Percentiles rank a stretch among this genome's conserved stretches.
Evolutionary conservation across 345 rosid species (phyloP).

Genomic region (Salix purpurea): DNA sequence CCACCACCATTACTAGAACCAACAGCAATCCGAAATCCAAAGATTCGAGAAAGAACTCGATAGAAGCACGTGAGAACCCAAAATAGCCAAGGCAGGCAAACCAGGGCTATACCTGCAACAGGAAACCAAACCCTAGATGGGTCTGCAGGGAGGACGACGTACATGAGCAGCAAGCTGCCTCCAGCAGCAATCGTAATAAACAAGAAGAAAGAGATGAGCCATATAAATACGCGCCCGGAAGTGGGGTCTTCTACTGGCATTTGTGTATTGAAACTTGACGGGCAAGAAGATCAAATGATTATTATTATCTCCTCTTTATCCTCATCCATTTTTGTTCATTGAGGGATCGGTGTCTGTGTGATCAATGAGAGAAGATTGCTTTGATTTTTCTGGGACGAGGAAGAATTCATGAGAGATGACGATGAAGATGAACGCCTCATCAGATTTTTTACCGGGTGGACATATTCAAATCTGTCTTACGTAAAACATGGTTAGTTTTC

Average conservation of each 20-base stretch:
- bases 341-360: background rate
- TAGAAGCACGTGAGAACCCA: conserved; percentile 60
- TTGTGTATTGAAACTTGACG: conserved; percentile 2
- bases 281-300: background rate
- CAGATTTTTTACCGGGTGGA: conserved; percentile 20
- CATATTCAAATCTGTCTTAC: conserved; percentile 33
- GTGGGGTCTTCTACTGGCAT: conserved; percentile 71
- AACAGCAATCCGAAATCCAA: conserved; percentile 51
- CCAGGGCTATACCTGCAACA: conserved; percentile 51
- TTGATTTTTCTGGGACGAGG: background rate
- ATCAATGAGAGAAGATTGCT: background rate
- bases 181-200: conserved; percentile 45
- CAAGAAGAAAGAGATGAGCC: conserved; percentile 49
- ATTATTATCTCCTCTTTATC: conserved; percentile 7
- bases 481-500: conserved; percentile 28
- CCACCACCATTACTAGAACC: conserved; percentile 30
- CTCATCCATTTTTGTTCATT: conserved; percentile 18
- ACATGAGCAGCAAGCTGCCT: conserved; percentile 55
- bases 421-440: background rate
- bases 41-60: conserved; percentile 51
- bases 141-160: conserved; percentile 44
- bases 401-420: conserved; percentile 12
- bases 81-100: conserved; percentile 80
- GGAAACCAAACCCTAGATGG: conserved; percentile 48
- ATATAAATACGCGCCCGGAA: conserved; percentile 56